phyloP scores from a whole-genome alignment of 495 filamentous ascomycete species.

The Talaromyces thailandensis region DNA sequence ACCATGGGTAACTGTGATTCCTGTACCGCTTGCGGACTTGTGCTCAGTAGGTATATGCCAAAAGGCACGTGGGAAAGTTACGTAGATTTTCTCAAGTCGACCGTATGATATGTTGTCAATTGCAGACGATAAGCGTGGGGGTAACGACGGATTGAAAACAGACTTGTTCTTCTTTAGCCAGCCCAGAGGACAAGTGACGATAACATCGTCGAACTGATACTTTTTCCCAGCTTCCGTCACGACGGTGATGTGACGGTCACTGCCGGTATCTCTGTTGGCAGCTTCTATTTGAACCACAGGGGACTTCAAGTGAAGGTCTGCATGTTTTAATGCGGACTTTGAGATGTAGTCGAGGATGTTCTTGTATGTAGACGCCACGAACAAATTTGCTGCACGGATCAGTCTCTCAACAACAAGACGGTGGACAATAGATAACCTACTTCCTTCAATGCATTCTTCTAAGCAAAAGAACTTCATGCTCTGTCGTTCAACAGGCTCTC shows the following conservation, averaged over 20 bases:
- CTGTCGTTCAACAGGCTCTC: slow-evolving; percentile 65
- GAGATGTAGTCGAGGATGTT: slow-evolving; percentile 64
- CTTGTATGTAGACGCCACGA: slow-evolving; percentile 79
- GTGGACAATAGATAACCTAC: slow-evolving; percentile 35
- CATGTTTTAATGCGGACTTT: slow-evolving; percentile 48
- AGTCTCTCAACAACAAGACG: background rate
- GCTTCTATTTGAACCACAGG: slow-evolving; percentile 47
- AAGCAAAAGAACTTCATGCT: slow-evolving; percentile 89
- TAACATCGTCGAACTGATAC: slow-evolving; percentile 69
- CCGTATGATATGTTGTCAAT: slow-evolving; percentile 80
- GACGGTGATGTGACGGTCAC: slow-evolving; percentile 36
- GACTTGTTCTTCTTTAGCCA: slow-evolving; percentile 73
- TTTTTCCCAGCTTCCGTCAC: slow-evolving; percentile 42
- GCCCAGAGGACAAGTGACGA: slow-evolving; percentile 78
- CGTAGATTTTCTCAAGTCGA: slow-evolving; percentile 83
- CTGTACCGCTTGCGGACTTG: slow-evolving; percentile 1
- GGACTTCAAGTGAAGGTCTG: slow-evolving; percentile 48
- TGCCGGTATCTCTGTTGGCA: slow-evolving; percentile 7
- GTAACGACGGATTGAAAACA: slow-evolving; percentile 63
- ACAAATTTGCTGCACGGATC: slow-evolving; percentile 61
- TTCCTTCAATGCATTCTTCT: slow-evolving; percentile 90
- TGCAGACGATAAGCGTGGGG: slow-evolving; percentile 54
- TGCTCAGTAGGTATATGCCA: slow-evolving; percentile 26
- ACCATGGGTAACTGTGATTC: slow-evolving; percentile 3
- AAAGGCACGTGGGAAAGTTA: slow-evolving; percentile 71